These are phyloP conservation scores for Dysphania ambrosioides DNA, from an alignment of 148 eudicot genomes.

Conservation along the genomic window DNA sequence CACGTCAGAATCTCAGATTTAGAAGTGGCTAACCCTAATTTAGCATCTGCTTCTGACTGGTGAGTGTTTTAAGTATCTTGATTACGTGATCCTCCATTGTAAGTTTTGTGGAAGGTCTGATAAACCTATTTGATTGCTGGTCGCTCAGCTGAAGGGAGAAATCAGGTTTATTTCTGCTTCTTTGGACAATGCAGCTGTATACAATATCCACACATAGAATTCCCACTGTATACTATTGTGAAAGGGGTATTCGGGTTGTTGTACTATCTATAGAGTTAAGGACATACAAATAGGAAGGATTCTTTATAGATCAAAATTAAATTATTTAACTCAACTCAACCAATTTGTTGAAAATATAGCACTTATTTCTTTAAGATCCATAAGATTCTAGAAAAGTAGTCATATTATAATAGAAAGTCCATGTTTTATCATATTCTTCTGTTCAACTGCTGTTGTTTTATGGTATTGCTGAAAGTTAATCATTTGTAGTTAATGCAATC, in stretches of 20 bases:
- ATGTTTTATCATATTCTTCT: not conserved
- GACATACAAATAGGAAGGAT: conserved; percentile 16
- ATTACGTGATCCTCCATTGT: conserved; percentile 10
- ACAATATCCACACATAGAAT: conserved; percentile 26
- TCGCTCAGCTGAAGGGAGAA: not conserved
- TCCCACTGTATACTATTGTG: conserved; percentile 24
- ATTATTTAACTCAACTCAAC: conserved; percentile 16
- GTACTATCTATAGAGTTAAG: conserved; percentile 26
- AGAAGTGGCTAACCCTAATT: conserved; percentile 23
- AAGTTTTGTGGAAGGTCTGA: conserved; percentile 16
- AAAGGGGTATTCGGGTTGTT: conserved; percentile 23
- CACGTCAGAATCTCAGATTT: conserved; percentile 26
- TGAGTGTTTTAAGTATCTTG: conserved; percentile 17
- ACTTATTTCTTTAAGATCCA: conserved; percentile 25
- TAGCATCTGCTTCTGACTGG: conserved; percentile 24
- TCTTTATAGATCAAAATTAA: conserved; percentile 23
- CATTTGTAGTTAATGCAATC: not conserved
- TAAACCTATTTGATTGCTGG: conserved; percentile 7
- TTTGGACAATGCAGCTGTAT: conserved; percentile 24
- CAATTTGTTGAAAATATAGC: conserved; percentile 29
- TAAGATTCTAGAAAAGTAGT: conserved; percentile 27
- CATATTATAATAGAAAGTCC: conserved; percentile 17
- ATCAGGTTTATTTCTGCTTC: conserved; percentile 9
- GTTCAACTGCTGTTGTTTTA: conserved; percentile 6
- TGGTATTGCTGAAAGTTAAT: not conserved